These are phyloP conservation scores for Scutellaria galericulata DNA, from an alignment of 257 asterid genomes.

Conservation along the genomic window DNA sequence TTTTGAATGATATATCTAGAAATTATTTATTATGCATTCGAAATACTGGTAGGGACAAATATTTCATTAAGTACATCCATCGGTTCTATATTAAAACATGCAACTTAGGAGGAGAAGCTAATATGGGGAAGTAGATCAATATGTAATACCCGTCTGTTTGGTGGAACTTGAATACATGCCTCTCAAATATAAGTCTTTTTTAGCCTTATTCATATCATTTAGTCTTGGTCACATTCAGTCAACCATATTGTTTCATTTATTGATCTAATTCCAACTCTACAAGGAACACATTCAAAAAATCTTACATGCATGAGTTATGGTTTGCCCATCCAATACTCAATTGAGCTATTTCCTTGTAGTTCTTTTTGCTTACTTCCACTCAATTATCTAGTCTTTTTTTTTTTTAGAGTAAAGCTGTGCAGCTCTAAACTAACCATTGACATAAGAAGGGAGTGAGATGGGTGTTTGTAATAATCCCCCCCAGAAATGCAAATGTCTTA, in stretches of 20 bases:
- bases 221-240: neutral
- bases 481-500: too few relatives aligned
- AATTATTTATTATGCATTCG: slow-evolving; percentile 6
- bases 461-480: too few relatives aligned
- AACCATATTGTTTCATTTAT: neutral
- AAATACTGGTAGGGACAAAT: neutral
- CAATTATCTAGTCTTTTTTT: too few relatives aligned
- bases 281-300: too few relatives aligned
- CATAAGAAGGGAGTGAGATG: too few relatives aligned
- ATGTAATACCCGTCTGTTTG: neutral
- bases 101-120: neutral
- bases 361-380: too few relatives aligned
- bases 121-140: neutral
- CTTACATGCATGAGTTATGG: too few relatives aligned
- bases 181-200: neutral
- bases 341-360: too few relatives aligned
- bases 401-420: too few relatives aligned
- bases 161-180: neutral
- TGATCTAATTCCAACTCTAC: too few relatives aligned
- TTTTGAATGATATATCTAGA: slow-evolving; percentile 9
- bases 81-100: neutral
- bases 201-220: neutral
- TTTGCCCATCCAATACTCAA: too few relatives aligned
- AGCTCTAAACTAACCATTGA: too few relatives aligned
- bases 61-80: neutral